These are phyloP conservation scores for Fusarium annulatum DNA, from an alignment of 2,329 filamentous ascomycete species.

Conservation along the genomic window DNA sequence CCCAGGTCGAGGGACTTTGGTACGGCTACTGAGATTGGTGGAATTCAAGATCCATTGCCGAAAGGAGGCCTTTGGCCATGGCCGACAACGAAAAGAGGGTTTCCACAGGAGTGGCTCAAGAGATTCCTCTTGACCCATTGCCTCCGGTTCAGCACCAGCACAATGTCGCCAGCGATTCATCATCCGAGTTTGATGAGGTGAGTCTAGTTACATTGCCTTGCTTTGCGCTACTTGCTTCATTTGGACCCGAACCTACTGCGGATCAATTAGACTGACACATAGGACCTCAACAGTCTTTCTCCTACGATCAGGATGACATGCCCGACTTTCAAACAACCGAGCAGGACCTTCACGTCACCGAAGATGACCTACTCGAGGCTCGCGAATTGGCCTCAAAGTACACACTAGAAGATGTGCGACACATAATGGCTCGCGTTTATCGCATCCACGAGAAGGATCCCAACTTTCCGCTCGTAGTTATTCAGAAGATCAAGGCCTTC, in stretches of 20 bases:
- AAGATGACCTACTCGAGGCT: slow-evolving; percentile 59
- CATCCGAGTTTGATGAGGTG: slow-evolving; percentile 46
- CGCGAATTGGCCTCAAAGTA: slow-evolving; percentile 57
- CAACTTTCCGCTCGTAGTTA: slow-evolving; percentile 55
- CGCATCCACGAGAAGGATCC: slow-evolving; percentile 57
- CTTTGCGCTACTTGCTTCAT: neutral
- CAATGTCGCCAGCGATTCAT: slow-evolving; percentile 31
- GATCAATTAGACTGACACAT: slow-evolving; percentile 14
- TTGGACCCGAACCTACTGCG: neutral
- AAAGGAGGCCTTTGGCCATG: slow-evolving; percentile 46
- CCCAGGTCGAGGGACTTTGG: slow-evolving; percentile 9
- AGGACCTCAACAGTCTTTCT: slow-evolving; percentile 47
- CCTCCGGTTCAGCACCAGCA: slow-evolving; percentile 35
- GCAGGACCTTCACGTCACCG: slow-evolving; percentile 58
- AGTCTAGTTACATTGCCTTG: slow-evolving; percentile 1
- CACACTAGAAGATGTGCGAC: slow-evolving; percentile 56
- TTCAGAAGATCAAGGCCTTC: slow-evolving; percentile 56
- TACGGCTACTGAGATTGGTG: slow-evolving; percentile 31
- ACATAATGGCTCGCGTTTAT: slow-evolving; percentile 55
- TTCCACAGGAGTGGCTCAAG: slow-evolving; percentile 32
- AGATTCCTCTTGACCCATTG: slow-evolving; percentile 30
- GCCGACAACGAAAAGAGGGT: slow-evolving; percentile 47
- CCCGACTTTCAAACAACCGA: slow-evolving; percentile 48
- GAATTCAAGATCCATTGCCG: slow-evolving; percentile 30
- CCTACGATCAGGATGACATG: slow-evolving; percentile 54